Evolutionary conservation across 2,329 filamentous ascomycete genomes (phyloP).

Genomic region (Fusarium praegraminearum): DNA sequence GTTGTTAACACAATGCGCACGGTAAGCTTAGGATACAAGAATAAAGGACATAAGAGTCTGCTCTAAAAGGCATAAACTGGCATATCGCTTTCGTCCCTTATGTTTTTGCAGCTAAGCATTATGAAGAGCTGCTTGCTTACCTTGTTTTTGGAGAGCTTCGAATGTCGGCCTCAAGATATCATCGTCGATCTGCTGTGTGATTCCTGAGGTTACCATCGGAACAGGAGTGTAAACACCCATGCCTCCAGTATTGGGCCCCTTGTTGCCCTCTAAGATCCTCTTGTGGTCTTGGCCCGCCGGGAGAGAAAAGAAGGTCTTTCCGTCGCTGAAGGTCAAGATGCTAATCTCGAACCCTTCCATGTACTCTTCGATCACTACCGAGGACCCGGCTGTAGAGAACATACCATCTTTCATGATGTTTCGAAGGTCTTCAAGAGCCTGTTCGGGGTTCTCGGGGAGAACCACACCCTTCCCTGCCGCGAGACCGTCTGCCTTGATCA

Average conservation of each 20-base stretch:
- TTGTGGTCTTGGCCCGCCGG: conserved; percentile 81
- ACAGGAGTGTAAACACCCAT: conserved; percentile 82
- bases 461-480: conserved; percentile 77
- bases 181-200: conserved; percentile 68
- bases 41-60: neutral
- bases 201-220: conserved; percentile 62
- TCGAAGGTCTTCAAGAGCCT: conserved; percentile 71
- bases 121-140: conserved; percentile 40
- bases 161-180: conserved; percentile 73
- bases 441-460: conserved; percentile 59
- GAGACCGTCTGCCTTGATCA: conserved; percentile 81
- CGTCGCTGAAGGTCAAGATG: conserved; percentile 76
- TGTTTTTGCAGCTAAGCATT: neutral
- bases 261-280: conserved; percentile 74
- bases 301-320: conserved; percentile 71
- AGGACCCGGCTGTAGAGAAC: conserved; percentile 74
- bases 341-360: conserved; percentile 77
- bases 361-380: conserved; percentile 80
- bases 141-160: conserved; percentile 70
- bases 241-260: conserved; percentile 78
- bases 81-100: neutral
- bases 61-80: neutral
- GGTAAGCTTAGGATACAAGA: neutral
- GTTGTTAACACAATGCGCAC: neutral
- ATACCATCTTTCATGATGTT: conserved; percentile 76